Evolutionary conservation across 2,329 filamentous ascomycete genomes (phyloP).

Genomic region (Botrytis aclada): DNA sequence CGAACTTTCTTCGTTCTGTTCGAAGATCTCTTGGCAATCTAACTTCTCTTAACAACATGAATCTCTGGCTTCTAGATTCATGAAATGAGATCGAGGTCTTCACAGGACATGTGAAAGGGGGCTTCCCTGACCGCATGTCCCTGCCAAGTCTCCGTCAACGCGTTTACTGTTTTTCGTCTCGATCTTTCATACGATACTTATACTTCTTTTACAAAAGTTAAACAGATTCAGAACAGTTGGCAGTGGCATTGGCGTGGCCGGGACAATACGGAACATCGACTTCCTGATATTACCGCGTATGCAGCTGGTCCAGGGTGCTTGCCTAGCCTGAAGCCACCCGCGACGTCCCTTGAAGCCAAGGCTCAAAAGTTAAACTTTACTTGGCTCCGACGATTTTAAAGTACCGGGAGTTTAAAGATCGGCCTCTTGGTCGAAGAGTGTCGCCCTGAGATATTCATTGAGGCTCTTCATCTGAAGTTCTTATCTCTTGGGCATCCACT

Average conservation of each 20-base stretch:
- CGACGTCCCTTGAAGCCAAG: conserved; percentile 10
- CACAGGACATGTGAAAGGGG: neutral
- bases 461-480: conserved; percentile 3
- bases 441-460: neutral
- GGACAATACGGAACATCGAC: conserved; percentile 1
- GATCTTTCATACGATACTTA: neutral
- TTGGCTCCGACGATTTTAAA: conserved; percentile 16
- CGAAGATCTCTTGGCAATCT: conserved; percentile 2
- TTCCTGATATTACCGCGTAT: neutral
- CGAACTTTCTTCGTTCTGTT: neutral
- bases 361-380: conserved; percentile 8
- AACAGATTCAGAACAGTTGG: neutral
- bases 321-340: conserved; percentile 11
- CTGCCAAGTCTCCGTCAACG: neutral
- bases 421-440: neutral
- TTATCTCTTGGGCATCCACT: conserved; percentile 2
- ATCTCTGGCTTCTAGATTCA: neutral
- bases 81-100: neutral
- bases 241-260: conserved; percentile 10
- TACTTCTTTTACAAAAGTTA: neutral
- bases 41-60: neutral
- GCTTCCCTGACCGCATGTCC: neutral
- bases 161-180: neutral
- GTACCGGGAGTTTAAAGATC: conserved; percentile 11
- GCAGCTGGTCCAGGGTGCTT: neutral